Evolutionary conservation across 192 early-diverging fungal species (phyloP).

Genomic region (Pecoramyces ruminantium): DNA sequence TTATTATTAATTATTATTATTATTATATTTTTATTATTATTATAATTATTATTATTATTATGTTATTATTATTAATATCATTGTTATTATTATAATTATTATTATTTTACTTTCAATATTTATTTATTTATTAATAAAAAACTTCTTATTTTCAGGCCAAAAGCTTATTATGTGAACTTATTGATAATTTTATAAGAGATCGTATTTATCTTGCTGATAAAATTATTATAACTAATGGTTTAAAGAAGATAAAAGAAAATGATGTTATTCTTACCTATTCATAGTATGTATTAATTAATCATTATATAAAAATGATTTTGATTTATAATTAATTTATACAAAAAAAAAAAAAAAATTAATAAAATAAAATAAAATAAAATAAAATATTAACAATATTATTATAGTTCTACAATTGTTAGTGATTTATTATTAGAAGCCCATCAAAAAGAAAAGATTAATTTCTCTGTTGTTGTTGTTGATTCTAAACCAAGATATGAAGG

Average conservation of each 20-base stretch:
- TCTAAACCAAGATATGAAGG: slow-evolving; percentile 79
- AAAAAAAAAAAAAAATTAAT: no score
- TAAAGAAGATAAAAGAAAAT: slow-evolving; percentile 79
- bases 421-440: slow-evolving; percentile 60
- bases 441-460: slow-evolving; percentile 41
- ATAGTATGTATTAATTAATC: slow-evolving; percentile 3
- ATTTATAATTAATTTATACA: no score
- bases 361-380: no score
- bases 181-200: slow-evolving; percentile 81
- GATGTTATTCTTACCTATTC: slow-evolving; percentile 86
- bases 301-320: no score
- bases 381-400: no score
- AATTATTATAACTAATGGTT: slow-evolving; percentile 56
- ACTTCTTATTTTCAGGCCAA: slow-evolving; percentile 37
- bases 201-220: slow-evolving; percentile 68
- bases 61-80: no score
- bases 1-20: no score
- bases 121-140: no score
- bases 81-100: no score
- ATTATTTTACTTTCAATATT: no score
- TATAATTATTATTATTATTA: no score
- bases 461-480: slow-evolving; percentile 86
- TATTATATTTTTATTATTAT: no score
- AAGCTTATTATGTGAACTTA: slow-evolving; percentile 41
- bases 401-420: slow-evolving; percentile 72